Evolutionary conservation across 2,329 filamentous ascomycete genomes (phyloP).

Genomic region (Pseudophaeomoniella oleicola): DNA sequence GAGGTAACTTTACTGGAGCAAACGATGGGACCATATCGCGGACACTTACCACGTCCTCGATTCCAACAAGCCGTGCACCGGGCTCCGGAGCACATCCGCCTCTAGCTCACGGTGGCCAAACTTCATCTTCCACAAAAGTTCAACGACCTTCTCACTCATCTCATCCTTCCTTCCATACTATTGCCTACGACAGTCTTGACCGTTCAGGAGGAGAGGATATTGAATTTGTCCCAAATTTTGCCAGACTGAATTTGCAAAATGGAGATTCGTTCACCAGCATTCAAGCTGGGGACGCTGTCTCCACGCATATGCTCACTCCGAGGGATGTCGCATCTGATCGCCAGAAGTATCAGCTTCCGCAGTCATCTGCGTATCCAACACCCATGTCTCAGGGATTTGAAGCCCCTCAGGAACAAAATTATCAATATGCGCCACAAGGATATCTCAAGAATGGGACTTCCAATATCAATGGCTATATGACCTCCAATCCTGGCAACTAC

Average conservation of each 20-base stretch:
- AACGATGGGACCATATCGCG: background rate
- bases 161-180: constrained; percentile 24
- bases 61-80: constrained; percentile 5
- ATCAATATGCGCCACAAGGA: background rate
- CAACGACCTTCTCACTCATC: constrained; percentile 21
- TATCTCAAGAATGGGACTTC: background rate
- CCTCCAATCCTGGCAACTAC: constrained; percentile 29
- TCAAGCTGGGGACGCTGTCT: background rate
- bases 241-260: constrained; percentile 21
- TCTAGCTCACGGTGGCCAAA: constrained; percentile 17
- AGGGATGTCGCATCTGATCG: background rate
- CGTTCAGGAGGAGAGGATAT: constrained; percentile 15
- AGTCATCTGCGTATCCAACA: background rate
- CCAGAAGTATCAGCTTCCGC: background rate
- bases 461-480: constrained; percentile 7
- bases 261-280: constrained; percentile 8
- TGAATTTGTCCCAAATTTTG: constrained; percentile 17
- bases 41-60: constrained; percentile 1
- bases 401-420: background rate
- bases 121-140: background rate
- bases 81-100: constrained; percentile 14
- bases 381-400: background rate
- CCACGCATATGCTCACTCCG: background rate
- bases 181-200: constrained; percentile 19
- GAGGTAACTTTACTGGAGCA: background rate